Conservation (phyloP, 441 rosid species). For the Eugenia klotzschiana region DNA sequence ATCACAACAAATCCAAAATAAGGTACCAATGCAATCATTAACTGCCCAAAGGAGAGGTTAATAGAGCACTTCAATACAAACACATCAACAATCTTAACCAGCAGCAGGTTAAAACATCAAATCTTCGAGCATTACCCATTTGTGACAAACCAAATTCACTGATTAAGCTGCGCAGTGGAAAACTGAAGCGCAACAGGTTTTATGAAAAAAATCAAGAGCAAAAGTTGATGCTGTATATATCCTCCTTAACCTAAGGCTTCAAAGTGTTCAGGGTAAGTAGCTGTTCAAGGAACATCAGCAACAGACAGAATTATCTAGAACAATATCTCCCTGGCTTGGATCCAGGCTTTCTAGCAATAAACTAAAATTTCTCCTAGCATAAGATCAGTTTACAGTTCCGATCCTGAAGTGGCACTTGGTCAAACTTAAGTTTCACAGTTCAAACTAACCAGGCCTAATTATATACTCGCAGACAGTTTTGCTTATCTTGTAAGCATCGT, state of each 20-base stretch:
- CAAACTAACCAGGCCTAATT: not conserved
- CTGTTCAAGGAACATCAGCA: not conserved
- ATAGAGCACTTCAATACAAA: not conserved
- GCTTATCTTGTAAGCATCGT: not conserved
- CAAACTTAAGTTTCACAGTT: not conserved
- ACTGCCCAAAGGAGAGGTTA: not conserved
- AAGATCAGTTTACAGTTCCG: not conserved
- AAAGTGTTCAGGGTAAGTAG: not conserved
- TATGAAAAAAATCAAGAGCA: not conserved
- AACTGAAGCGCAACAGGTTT: not conserved
- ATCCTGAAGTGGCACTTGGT: not conserved
- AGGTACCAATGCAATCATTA: not conserved
- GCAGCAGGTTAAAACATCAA: not conserved
- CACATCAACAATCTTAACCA: not conserved
- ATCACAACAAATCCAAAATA: not conserved
- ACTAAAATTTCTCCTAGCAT: not conserved
- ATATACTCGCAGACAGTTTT: not conserved
- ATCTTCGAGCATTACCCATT: not conserved
- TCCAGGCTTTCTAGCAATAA: not conserved
- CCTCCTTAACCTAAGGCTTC: not conserved
- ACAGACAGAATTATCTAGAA: not conserved
- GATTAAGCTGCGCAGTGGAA: not conserved
- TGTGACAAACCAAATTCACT: not conserved
- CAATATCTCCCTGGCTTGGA: not conserved
- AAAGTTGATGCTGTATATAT: not conserved